Percentiles rank a stretch among this genome's conserved stretches.
phyloP scores from a whole-genome alignment of 2,329 filamentous ascomycete species.

The Fusarium nelsonii region DNA sequence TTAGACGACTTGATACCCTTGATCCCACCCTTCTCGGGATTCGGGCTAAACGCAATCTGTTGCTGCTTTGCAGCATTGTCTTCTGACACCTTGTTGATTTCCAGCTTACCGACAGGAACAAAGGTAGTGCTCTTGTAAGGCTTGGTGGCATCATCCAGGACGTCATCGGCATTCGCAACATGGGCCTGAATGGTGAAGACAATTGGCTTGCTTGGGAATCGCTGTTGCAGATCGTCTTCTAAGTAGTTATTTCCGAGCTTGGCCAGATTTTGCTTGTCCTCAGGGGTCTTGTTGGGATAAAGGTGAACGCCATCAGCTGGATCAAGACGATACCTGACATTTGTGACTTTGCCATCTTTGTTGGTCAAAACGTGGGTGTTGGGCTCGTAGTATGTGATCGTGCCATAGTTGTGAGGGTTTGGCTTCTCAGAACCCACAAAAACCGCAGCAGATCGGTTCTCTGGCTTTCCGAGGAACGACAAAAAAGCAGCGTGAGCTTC shows the following conservation, averaged over 20 bases:
- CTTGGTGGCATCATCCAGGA: slow-evolving; percentile 12
- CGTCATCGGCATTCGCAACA: slow-evolving; percentile 12
- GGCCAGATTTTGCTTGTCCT: not conserved
- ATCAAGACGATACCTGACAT: slow-evolving; percentile 24
- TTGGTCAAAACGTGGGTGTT: slow-evolving; percentile 31
- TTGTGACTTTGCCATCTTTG: slow-evolving; percentile 11
- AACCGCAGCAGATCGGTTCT: not conserved
- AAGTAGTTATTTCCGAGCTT: slow-evolving; percentile 20
- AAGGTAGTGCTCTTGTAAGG: slow-evolving; percentile 12
- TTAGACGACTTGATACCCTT: slow-evolving; percentile 15
- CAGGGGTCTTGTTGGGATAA: slow-evolving; percentile 1
- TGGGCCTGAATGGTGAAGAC: slow-evolving; percentile 30
- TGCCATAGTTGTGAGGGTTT: slow-evolving; percentile 30
- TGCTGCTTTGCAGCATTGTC: slow-evolving; percentile 13
- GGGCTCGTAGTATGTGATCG: slow-evolving; percentile 32
- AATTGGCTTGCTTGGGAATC: slow-evolving; percentile 27
- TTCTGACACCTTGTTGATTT: slow-evolving; percentile 28
- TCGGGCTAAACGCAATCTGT: slow-evolving; percentile 15
- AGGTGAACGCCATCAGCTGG: slow-evolving; percentile 18
- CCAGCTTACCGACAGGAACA: slow-evolving; percentile 3
- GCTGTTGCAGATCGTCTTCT: slow-evolving; percentile 15
- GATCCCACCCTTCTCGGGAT: slow-evolving; percentile 19
- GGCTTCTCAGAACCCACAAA: slow-evolving; percentile 27
- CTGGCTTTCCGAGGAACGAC: not conserved
- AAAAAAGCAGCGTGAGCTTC: not conserved